These are phyloP conservation scores for Thraustochytrium striatum DNA, from an alignment of 352 stramenopile species.

Conservation along the genomic window DNA sequence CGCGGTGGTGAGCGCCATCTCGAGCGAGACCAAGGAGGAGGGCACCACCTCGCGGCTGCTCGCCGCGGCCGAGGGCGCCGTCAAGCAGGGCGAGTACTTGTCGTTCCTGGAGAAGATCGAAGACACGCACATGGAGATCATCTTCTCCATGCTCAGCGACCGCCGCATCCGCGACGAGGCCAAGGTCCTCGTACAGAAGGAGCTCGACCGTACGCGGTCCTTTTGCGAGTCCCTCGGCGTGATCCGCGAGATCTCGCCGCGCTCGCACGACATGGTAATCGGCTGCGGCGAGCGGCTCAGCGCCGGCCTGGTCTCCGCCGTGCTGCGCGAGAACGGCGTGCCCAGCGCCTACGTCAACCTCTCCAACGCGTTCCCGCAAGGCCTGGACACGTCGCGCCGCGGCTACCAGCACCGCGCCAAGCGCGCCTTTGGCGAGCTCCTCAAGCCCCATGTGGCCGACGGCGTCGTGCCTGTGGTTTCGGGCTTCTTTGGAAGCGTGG, in stretches of 20 bases:
- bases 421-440: conserved; percentile 35
- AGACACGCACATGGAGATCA: conserved; percentile 49
- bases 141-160: conserved; percentile 48
- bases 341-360: conserved; percentile 35
- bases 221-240: conserved; percentile 48
- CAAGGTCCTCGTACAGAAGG: conserved; percentile 37
- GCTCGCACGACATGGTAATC: conserved; percentile 48
- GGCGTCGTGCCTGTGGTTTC: conserved; percentile 36
- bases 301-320: conserved; percentile 14
- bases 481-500: conserved; percentile 47
- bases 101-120: conserved; percentile 46
- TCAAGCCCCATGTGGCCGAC: conserved; percentile 42
- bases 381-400: conserved; percentile 38
- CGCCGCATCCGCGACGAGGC: conserved; percentile 34
- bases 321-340: conserved; percentile 41
- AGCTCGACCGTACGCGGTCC: conserved; percentile 45
- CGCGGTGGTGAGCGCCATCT: conserved; percentile 38
- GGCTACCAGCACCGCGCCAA: conserved; percentile 47
- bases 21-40: conserved; percentile 48
- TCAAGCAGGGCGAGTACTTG: conserved; percentile 31
- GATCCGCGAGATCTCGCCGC: conserved; percentile 45
- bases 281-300: conserved; percentile 45
- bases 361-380: conserved; percentile 42
- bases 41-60: conserved; percentile 47
- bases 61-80: conserved; percentile 23